These are phyloP conservation scores for Pseudoscleropodium purum DNA, from an alignment of 225 moss, liverwort and hornwort species.

Conservation along the genomic window DNA sequence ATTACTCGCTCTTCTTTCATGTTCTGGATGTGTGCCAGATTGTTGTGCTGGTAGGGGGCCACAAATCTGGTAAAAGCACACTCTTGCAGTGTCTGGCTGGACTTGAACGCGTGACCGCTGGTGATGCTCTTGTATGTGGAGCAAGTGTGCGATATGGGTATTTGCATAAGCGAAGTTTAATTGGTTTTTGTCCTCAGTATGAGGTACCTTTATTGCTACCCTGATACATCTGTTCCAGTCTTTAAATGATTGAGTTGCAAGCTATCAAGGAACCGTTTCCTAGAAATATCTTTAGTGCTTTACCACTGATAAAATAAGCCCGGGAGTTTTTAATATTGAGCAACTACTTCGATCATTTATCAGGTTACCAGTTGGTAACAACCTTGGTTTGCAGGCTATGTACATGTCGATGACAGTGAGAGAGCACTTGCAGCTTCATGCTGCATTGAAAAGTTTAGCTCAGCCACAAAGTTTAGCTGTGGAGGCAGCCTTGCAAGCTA, in stretches of 20 bases:
- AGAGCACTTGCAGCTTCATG: constrained; percentile 77
- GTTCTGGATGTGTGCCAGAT: constrained; percentile 32
- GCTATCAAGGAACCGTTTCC: background rate
- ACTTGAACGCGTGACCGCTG: constrained; percentile 51
- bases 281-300: background rate
- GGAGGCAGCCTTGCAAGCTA: constrained; percentile 63
- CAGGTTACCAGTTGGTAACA: background rate
- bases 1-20: background rate
- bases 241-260: background rate
- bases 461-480: constrained; percentile 65
- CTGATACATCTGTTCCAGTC: background rate
- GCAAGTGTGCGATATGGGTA: constrained; percentile 76
- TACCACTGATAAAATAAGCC: background rate
- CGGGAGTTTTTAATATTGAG: background rate
- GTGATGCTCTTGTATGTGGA: constrained; percentile 80
- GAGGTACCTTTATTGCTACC: constrained; percentile 40
- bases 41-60: constrained; percentile 76
- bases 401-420: constrained; percentile 70
- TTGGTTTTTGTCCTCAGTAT: constrained; percentile 71
- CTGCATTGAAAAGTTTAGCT: constrained; percentile 61
- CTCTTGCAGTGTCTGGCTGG: constrained; percentile 66
- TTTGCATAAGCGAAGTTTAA: constrained; percentile 38
- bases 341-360: background rate
- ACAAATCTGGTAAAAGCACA: constrained; percentile 75
- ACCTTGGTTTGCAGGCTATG: constrained; percentile 51